Base-by-base conservation (phyloP, 805 yeast genomes). In the Yarrowia sp. region DNA sequence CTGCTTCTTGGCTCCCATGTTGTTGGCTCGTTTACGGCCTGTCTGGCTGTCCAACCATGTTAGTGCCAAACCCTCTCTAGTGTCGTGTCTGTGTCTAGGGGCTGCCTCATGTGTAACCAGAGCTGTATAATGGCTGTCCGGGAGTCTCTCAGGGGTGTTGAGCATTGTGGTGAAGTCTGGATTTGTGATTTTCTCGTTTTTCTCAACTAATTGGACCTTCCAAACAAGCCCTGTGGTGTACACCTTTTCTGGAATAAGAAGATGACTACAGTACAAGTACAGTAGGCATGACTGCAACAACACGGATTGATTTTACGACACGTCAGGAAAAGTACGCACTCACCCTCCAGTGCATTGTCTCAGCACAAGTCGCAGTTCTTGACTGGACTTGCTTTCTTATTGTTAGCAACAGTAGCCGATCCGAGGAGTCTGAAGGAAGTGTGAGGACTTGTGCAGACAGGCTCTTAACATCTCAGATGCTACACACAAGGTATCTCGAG, bases 71-170 rank as follows among this genome's bases (percentile, higher is more conserved):
- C 40, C 40, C 55, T 35, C 40, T 5, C 19, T 50, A 50, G 55
- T 35, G 55, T 50, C 55, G 55, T n/a, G 55, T 50, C 55, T 35
- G 22, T 15, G 36, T 22, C 35, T 22, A n/a, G 49, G 35, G 50
- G 55, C 55, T 49, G 53, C 53, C 38, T 49, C 53, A 32, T 26
- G 38, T 49, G 53, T 49, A 49, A 49, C 53, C 38, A 26, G 26
- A 4, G 32, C 49, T 26, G 32, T 26, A 26, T 26, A 26, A 26
- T 26, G 32, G 7, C 32, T 26, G 32, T 26, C 32, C 32, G 7
- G 32, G 32, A 26, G 32, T 26, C 32, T 26, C 32, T 26, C 32
- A 26, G 32, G 32, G 32, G 32, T 3, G 4, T 26, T 26, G 32
- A 26, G 7, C 4, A 26, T 5, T 26, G 32, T 5, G 7, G 7